Evolutionary conservation across 306 rosid species (phyloP).

Genomic region (Rosa persica): DNA sequence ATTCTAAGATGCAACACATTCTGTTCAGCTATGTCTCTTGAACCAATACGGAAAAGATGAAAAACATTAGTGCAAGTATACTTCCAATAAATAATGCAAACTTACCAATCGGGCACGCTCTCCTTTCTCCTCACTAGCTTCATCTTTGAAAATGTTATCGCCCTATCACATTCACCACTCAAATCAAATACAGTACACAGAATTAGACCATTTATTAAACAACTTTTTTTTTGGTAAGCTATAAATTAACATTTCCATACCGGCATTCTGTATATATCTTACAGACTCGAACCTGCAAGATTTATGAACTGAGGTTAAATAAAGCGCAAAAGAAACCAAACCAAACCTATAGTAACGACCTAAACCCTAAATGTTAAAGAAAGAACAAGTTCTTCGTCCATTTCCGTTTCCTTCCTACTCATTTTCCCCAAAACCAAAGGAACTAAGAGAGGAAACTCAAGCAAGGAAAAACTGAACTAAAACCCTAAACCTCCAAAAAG

Average conservation of each 20-base stretch:
- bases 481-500: conserved; percentile 23
- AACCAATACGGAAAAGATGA: neutral
- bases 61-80: neutral
- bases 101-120: conserved; percentile 96
- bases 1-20: neutral
- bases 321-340: neutral
- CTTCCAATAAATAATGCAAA: neutral
- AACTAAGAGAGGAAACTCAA: neutral
- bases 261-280: conserved; percentile 46
- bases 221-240: neutral
- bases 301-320: neutral
- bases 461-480: neutral
- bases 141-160: conserved; percentile 80
- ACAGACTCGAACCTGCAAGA: conserved; percentile 24
- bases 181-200: conserved; percentile 16
- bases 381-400: neutral
- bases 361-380: neutral
- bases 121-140: conserved; percentile 95
- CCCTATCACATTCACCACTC: conserved; percentile 41
- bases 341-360: too few relatives aligned
- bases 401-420: neutral
- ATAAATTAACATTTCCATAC: conserved; percentile 40
- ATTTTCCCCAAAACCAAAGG: conserved; percentile 1
- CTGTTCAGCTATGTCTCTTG: neutral
- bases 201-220: neutral